Evolutionary conservation across 176 grass and related monocot genomes (phyloP), one percentile per base, ranked within the genome.

Genomic region (Cymbopogon citratus): DNA sequence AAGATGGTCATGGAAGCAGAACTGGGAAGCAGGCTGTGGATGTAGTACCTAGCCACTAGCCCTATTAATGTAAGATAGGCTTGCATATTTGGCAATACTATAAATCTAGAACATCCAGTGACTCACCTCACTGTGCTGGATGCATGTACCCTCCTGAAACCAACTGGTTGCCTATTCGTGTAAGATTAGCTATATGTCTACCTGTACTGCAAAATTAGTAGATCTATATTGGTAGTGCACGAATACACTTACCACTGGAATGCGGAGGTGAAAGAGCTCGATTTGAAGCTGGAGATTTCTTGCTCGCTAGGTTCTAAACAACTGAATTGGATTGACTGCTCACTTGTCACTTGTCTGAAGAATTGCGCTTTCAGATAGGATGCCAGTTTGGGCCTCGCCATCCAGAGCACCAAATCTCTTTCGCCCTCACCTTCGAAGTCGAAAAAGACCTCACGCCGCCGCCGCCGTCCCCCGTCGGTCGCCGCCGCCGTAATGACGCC

Each of bases 11-110:
- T 54, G 5, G 63, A 87, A 78, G 4, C 73, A 23, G 61, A 69
- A 7, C 21, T 4, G 4, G 85, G 23, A 54, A 87, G 78, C 85
- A 87, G 16, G 41, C 52, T 83, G 62, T 84, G 86, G 68, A 88
- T 84, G 75, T 80, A 79, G 67, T 46, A 5, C 21, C 18, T 35
- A 31, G 15, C 27, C 29, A 33, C 43, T 75, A 75, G 10, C 2
- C 0, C 33, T 51, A 24, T 41, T 79, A 11, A 48, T 66, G 62
- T 66, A 49, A 35, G 11, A 51, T 67, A 51, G 18, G 19, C 45
- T 36, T 51, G 73, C 35, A 73, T 76, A 67, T 81, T 81, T 43
- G 23, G 18, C 10, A 81, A 69, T 10, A 80, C 7, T 31, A 52
- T n/a, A 71, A 81, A 4, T 69, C 21, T 29, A 52, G 38, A 71